A percentile compares a stretch with the other conserved stretches of the same genome.
These are phyloP conservation scores for Serendipita indica DNA, from an alignment of 768 basidiomycete genomes.

Conservation along the genomic window DNA sequence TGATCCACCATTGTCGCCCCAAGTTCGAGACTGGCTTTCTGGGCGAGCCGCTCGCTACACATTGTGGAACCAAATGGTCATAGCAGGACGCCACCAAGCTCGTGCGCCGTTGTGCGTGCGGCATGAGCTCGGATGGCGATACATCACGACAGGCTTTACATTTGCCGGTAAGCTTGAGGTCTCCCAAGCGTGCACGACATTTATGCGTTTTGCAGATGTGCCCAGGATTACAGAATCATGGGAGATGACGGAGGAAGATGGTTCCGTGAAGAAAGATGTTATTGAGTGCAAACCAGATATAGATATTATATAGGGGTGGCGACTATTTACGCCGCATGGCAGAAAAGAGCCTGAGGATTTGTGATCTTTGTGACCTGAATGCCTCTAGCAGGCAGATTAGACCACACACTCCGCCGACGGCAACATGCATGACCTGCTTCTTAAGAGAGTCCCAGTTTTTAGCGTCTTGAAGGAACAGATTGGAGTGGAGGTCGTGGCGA, in stretches of 20 bases:
- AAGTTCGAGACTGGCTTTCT: neutral
- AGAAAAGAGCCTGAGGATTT: neutral
- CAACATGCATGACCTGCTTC: neutral
- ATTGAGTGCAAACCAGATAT: too few species aligned
- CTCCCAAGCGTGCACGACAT: too few species aligned
- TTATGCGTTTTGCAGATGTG: too few species aligned
- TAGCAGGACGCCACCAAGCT: neutral
- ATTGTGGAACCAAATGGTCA: neutral
- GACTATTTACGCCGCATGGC: neutral
- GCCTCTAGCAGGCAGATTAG: neutral
- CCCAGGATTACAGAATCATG: too few species aligned
- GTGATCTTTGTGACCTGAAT: neutral
- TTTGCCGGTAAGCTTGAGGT: slow-evolving; percentile 1
- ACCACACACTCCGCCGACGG: neutral
- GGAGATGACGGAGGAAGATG: too few species aligned
- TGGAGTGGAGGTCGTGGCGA: neutral
- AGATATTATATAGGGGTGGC: too few species aligned
- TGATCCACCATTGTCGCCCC: neutral
- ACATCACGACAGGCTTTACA: neutral
- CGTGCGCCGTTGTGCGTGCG: neutral
- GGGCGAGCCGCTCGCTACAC: neutral
- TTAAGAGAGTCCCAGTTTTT: neutral
- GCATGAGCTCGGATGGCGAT: neutral
- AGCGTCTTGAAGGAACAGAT: neutral
- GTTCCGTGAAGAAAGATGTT: too few species aligned